Evolutionary conservation across 2,329 filamentous ascomycete species (phyloP), one percentile per base, ranked within the genome.

Genomic region (Lachnellula hyalina): DNA sequence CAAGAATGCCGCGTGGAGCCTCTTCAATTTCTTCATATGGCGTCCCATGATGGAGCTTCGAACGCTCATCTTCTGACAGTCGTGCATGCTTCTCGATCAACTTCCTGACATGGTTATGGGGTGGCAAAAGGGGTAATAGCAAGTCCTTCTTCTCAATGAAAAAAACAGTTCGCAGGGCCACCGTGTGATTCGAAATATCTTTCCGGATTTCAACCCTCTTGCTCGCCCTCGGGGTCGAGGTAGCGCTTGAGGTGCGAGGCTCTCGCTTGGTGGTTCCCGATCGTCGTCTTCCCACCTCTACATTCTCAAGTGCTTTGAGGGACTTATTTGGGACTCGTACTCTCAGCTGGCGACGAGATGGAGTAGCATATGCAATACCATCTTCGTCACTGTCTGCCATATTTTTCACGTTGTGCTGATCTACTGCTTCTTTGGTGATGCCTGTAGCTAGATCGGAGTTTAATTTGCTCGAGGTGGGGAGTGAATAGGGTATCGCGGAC

Each of bases 1-100:
- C 80, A 1, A 64, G 75, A 12, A 83, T 72, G 6, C 66, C 66
- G 11, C 48, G 47, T 1, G 67, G 65, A 40, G 69, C 66, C 9
- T 38, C 47, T 25, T 59, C 60, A 32, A 68, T 59, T 53, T 68
- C 65, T 49, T 63, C 49, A 48, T 69, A 67, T 38, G 67, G 61
- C 1, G 60, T 60, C 17, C 59, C 54, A 3, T 42, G 49, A 28
- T 64, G 67, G 14, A 65, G 58, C n/a, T 60, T 49, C 0, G 60
- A 51, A 8, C 57, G 53, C 49, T 67, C 64, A 11, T 59, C 60
- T 38, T 51, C 34, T 17, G 61, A 60, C 12, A 67, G 54, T 8
- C 59, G 46, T 19, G 53, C 52, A 49, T 67, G 52, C 51, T 64
- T 65, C n/a, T 63, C 61, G 7, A 63, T 60, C 44, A 71, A 51